Evolutionary conservation across 768 basidiomycete genomes (phyloP), one percentile per base, ranked within the genome.

Genomic region (Hydnomerulius pinastri): DNA sequence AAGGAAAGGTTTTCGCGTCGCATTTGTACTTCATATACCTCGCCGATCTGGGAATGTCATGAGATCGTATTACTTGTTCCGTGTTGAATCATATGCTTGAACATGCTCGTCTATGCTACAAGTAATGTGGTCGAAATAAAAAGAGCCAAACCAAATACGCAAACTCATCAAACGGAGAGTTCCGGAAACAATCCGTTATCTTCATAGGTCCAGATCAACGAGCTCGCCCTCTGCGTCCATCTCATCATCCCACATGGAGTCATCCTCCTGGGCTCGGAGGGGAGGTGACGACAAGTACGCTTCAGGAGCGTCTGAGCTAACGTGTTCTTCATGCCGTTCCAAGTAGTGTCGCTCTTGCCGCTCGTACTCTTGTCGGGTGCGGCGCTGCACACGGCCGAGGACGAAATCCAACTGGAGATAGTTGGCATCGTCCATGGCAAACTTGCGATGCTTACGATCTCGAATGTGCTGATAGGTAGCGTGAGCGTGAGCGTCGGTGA

Each of bases 361-460:
- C 21, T 55, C 32, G 59, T 55, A 32, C 9, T 67, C 55, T 36
- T 56, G 45, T 40, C 43, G 61, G 46, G 76, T 70, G 39, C 71
- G 73, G n/a, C 82, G 77, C 30, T 63, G 65, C 28, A 94, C 81
- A 7, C 83, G 80, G 21, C 70, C 68, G 18, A 98, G 78, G 23
- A 95, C 78, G 30, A 68, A 73, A 68, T 98, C 96, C 24, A 98
- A 78, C 47, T 84, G 80, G 24, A 73, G 60, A 64, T 93, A 98
- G 68, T 98, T 92, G 18, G 77, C 74, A 49, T 83, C 77, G 59
- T 93, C 82, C 13, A 69, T 69, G 0, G 96, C 93, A 67, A 91
- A 98, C 53, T 85, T 87, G 46, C 83, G 80, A 67, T 98, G 96
- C 60, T 77, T 89, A 41, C 79, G 80, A 13, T 83, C 75, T 41